Evolutionary conservation across 164 flowering plant species (phyloP).

Genomic region (grape (Vitis vinifera)): ASM3070453v1 NC_081805.1:27625001-27625500

Average conservation of each 20-base stretch:
- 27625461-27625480: slow-evolving; percentile 3
- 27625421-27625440: slow-evolving; percentile 7
- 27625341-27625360: not conserved
- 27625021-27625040: not conserved
- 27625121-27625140: slow-evolving; percentile 8
- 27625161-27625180: slow-evolving; percentile 10
- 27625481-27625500: slow-evolving; percentile 5
- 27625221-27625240: slow-evolving; percentile 2
- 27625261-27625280: slow-evolving; percentile 4
- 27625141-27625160: slow-evolving; percentile 8
- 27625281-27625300: not conserved
- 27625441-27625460: slow-evolving; percentile 6
- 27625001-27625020: not conserved
- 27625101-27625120: slow-evolving; percentile 6
- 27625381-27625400: not conserved
- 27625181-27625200: slow-evolving; percentile 11
- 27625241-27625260: slow-evolving; percentile 8
- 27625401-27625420: slow-evolving; percentile 1
- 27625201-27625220: slow-evolving; percentile 10
- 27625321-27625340: not conserved
- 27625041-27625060: slow-evolving; percentile 1
- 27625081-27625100: not conserved
- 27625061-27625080: not conserved
- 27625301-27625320: not conserved
- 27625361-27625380: not conserved